Percentiles rank a stretch among this genome's conserved stretches.
Evolutionary conservation across 306 rosid genomes (phyloP).

Genomic region (Cicer arietinum): DNA sequence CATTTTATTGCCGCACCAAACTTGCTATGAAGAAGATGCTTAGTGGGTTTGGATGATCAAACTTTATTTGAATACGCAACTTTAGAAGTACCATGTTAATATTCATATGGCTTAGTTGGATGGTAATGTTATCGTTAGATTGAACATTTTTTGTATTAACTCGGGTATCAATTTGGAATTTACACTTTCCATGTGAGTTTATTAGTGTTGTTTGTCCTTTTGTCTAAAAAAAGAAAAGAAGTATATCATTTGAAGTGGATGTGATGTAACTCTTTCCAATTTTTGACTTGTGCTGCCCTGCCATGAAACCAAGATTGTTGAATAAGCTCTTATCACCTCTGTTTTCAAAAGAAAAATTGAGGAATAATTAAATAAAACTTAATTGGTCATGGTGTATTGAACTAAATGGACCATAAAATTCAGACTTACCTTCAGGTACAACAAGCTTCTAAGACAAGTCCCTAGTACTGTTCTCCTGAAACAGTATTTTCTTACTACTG

Average conservation of each 20-base stretch:
- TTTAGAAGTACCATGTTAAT: background rate
- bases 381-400: conserved; percentile 19
- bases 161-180: too few species aligned
- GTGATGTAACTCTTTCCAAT: background rate
- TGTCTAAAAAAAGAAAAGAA: too few species aligned
- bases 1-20: conserved; percentile 8
- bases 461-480: conserved; percentile 6
- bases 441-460: conserved; percentile 14
- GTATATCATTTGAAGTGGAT: background rate
- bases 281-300: background rate
- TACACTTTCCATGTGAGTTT: too few species aligned
- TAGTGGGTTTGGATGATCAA: conserved; percentile 4
- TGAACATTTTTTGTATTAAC: too few species aligned
- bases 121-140: too few species aligned
- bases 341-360: background rate
- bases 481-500: background rate
- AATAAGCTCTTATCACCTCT: background rate
- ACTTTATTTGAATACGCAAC: background rate
- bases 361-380: conserved; percentile 22
- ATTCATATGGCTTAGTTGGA: too few species aligned
- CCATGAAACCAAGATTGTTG: background rate
- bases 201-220: too few species aligned
- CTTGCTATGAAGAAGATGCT: background rate
- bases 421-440: conserved; percentile 7
- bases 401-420: conserved; percentile 10